Evolutionary conservation across 768 basidiomycete genomes (phyloP), one percentile per base, ranked within the genome.

Genomic region (Amylocystis lapponica): DNA sequence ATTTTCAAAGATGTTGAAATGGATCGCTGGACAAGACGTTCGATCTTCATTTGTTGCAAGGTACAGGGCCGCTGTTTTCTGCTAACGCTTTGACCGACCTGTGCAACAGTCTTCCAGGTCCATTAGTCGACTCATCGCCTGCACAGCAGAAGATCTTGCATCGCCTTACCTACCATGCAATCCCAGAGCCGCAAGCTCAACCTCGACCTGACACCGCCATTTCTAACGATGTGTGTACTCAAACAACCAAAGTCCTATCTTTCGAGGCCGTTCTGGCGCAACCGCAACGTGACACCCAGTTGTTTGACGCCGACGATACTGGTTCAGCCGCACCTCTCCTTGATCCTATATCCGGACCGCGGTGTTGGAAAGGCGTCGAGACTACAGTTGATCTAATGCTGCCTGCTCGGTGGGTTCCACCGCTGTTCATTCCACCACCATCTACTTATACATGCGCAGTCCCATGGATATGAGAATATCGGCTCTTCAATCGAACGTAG

Each of bases 381-480:
- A 59, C 52, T 27, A 59, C 50, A 7, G 22, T 79, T 26, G 69
- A 79, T 54, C 34, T 82, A 16, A 65, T 80, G 68, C 61, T 81
- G 51, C 80, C 80, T 30, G 72, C 80, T 53, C 70, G 78, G 81
- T 78, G 38, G 45, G 62, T 36, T 10, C 16, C 29, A 10, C 11
- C n/a, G 5, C 3, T 6, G 13, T 10, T 29, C 8, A 6, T 41
- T 13, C 33, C 40, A 20, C 13, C n/a, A n/a, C n/a, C n/a, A n/a
- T n/a, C 9, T 13, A 12, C 40, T 41, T 5, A 41, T 10, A 51
- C 36, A 33, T 38, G 30, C 21, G 12, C 46, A 82, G 80, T 19
- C 70, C 76, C 11, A 69, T 80, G 67, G 82, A 85, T 53, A 52
- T 82, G 26, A 77, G 70, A 23, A 63, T 85, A 41, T 64, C 69